These are phyloP conservation scores for Fusarium equiseti DNA, from an alignment of 2,329 filamentous ascomycete species.

Conservation along the genomic window DNA sequence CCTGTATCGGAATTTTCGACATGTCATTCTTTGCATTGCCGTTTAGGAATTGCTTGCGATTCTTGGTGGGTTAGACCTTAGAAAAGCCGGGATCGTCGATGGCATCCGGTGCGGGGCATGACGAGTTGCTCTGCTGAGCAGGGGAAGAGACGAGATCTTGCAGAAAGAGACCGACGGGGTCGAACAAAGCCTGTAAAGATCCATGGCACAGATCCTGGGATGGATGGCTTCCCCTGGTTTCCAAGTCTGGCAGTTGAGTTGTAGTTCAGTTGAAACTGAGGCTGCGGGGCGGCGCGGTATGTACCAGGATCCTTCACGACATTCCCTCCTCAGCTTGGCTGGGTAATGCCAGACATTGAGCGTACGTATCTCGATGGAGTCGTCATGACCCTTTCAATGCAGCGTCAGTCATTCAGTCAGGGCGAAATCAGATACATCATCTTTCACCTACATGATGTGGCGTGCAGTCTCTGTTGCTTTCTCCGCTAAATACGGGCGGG, in stretches of 20 bases:
- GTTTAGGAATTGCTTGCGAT: constrained; percentile 37
- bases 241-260: constrained; percentile 8
- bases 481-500: constrained; percentile 15
- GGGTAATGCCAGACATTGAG: constrained; percentile 5
- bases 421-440: constrained; percentile 34
- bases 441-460: constrained; percentile 28
- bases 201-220: constrained; percentile 30
- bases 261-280: constrained; percentile 25
- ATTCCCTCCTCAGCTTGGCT: constrained; percentile 10
- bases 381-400: constrained; percentile 11
- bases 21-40: constrained; percentile 26
- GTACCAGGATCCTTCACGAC: constrained; percentile 21
- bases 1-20: constrained; percentile 15
- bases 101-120: constrained; percentile 33
- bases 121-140: constrained; percentile 17
- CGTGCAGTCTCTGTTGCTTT: constrained; percentile 4
- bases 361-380: constrained; percentile 19
- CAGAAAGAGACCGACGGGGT: constrained; percentile 17
- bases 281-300: constrained; percentile 9
- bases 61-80: constrained; percentile 8
- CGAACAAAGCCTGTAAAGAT: constrained; percentile 15
- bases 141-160: constrained; percentile 38
- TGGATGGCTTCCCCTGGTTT: constrained; percentile 18
- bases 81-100: constrained; percentile 34
- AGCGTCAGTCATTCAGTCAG: constrained; percentile 8